Conservation (phyloP, 306 rosid genomes). For the Malus sieversii region DNA sequence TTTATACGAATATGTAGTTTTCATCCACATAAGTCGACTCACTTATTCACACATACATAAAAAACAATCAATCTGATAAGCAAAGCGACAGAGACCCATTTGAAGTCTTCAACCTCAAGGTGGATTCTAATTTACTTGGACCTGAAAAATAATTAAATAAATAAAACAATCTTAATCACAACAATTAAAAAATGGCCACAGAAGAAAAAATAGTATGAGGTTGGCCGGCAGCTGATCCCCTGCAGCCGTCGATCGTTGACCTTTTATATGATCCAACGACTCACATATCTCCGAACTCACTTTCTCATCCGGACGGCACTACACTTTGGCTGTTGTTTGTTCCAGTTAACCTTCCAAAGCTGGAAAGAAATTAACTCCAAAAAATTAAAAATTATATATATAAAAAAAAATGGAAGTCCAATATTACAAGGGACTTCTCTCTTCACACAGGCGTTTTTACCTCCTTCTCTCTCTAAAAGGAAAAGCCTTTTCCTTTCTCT, state of each 20-base stretch:
- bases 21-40: not conserved
- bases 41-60: not conserved
- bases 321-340: constrained; percentile 7
- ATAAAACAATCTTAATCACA: not conserved
- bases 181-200: not conserved
- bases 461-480: constrained; percentile 15
- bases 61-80: not conserved
- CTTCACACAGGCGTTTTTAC: constrained; percentile 27
- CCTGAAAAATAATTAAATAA: not conserved
- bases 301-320: constrained; percentile 48
- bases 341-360: constrained; percentile 10
- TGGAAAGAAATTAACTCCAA: not conserved
- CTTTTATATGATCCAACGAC: constrained; percentile 27
- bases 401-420: not conserved
- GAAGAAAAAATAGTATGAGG: not conserved
- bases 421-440: constrained; percentile 12
- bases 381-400: not conserved
- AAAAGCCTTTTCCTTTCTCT: constrained; percentile 10
- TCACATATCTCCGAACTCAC: constrained; percentile 5
- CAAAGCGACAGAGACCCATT: not conserved
- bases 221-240: constrained; percentile 4
- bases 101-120: not conserved
- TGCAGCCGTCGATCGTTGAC: constrained; percentile 31
- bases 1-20: not conserved
- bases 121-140: not conserved